phyloP scores from a whole-genome alignment of 140 eudicot genomes.

The Stevia rebaudiana region DNA sequence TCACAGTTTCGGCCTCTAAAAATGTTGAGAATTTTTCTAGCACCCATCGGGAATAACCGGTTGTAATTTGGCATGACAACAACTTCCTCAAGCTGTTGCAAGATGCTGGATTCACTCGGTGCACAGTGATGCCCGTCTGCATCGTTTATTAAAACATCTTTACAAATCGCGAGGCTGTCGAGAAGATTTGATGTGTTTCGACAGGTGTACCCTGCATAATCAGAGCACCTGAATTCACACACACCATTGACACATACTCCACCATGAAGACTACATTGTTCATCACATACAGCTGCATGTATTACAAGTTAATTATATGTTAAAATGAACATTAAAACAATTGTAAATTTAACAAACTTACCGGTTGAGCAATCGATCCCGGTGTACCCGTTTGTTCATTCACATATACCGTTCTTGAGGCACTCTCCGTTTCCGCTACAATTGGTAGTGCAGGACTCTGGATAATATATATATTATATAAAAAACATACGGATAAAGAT shows the following conservation, averaged over 20 bases:
- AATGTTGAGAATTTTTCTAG: constrained; percentile 65
- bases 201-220: constrained; percentile 95
- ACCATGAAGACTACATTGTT: constrained; percentile 98
- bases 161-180: constrained; percentile 76
- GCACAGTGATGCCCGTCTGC: constrained; percentile 84
- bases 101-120: constrained; percentile 75
- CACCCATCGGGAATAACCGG: constrained; percentile 80
- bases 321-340: neutral
- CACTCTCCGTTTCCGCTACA: constrained; percentile 81
- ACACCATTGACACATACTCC: constrained; percentile 96
- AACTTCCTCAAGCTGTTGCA: constrained; percentile 92
- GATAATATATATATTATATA: neutral
- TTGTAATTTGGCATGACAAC: constrained; percentile 96
- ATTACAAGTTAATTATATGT: neutral
- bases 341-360: constrained; percentile 20
- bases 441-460: constrained; percentile 81
- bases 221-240: constrained; percentile 98
- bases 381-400: constrained; percentile 67
- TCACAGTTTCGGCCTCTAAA: constrained; percentile 77
- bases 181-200: constrained; percentile 71
- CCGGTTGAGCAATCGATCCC: constrained; percentile 97
- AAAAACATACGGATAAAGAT: neutral
- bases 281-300: constrained; percentile 82
- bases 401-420: constrained; percentile 57
- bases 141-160: constrained; percentile 59